A percentile compares a stretch with the other conserved stretches of the same genome.
Evolutionary conservation across 495 filamentous ascomycete species (phyloP).

Genomic region (Podospora bellae-mahoneyi): DNA sequence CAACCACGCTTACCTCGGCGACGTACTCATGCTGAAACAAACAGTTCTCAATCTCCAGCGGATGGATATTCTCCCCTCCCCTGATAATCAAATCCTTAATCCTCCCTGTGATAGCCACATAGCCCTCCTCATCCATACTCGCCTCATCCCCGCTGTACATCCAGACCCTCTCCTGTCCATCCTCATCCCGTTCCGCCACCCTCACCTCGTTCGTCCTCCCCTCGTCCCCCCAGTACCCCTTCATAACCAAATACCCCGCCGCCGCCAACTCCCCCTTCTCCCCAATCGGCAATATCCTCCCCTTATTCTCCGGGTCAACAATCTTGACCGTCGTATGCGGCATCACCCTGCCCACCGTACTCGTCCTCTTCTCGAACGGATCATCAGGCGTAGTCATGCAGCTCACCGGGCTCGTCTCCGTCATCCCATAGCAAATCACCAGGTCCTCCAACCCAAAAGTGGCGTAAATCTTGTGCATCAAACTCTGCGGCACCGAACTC

Average conservation of each 20-base stretch:
- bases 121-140: slow-evolving; percentile 71
- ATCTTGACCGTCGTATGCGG: slow-evolving; percentile 79
- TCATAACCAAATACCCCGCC: slow-evolving; percentile 83
- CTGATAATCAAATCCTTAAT: slow-evolving; percentile 92
- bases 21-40: slow-evolving; percentile 69
- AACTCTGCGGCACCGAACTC: slow-evolving; percentile 70
- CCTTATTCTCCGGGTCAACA: slow-evolving; percentile 60
- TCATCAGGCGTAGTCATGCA: slow-evolving; percentile 86
- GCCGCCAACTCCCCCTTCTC: slow-evolving; percentile 79
- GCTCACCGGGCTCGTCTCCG: slow-evolving; percentile 89
- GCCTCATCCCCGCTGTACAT: slow-evolving; percentile 85
- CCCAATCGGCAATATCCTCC: slow-evolving; percentile 57
- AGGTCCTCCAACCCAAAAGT: slow-evolving; percentile 77
- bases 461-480: slow-evolving; percentile 78
- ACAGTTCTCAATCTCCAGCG: slow-evolving; percentile 88
- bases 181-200: slow-evolving; percentile 43
- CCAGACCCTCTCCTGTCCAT: slow-evolving; percentile 41
- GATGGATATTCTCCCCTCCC: slow-evolving; percentile 95
- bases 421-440: slow-evolving; percentile 99
- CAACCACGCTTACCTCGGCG: slow-evolving; percentile 74
- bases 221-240: slow-evolving; percentile 79
- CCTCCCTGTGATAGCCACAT: slow-evolving; percentile 59
- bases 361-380: slow-evolving; percentile 71
- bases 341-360: slow-evolving; percentile 71
- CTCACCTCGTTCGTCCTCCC: slow-evolving; percentile 69